phyloP scores from a whole-genome alignment of 768 basidiomycete genomes.

The Leccinum obscurum region DNA sequence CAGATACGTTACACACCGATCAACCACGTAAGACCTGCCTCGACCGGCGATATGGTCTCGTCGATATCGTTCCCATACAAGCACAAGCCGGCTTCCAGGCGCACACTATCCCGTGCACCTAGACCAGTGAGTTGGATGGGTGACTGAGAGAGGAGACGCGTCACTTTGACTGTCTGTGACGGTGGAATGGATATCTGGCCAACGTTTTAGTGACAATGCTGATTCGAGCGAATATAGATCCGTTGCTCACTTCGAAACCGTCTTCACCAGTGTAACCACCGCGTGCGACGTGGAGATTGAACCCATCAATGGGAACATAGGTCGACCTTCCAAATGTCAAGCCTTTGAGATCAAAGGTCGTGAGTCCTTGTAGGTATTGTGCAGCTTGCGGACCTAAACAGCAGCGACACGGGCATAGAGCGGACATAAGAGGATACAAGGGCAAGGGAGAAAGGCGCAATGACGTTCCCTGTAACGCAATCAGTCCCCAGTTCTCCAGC shows the following conservation, averaged over 20 bases:
- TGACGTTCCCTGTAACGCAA: conserved; percentile 84
- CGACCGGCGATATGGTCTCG: conserved; percentile 82
- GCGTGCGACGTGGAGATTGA: conserved; percentile 77
- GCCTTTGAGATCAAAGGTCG: conserved; percentile 67
- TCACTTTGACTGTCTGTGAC: conserved; percentile 67
- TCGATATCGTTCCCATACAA: conserved; percentile 94
- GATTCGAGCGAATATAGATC: not conserved
- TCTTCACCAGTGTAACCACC: conserved; percentile 99
- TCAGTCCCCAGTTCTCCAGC: conserved; percentile 80
- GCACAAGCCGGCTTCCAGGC: conserved; percentile 96
- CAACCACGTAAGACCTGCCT: conserved; percentile 91
- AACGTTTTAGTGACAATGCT: not conserved
- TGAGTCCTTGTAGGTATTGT: conserved; percentile 73
- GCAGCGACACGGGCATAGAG: not conserved
- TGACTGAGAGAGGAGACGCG: conserved; percentile 57
- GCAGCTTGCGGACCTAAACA: conserved; percentile 76
- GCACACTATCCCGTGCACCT: conserved; percentile 90
- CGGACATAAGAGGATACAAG: not conserved
- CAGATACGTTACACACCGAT: conserved; percentile 63
- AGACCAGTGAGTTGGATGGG: conserved; percentile 84
- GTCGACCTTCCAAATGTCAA: conserved; percentile 87
- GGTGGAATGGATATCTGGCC: conserved; percentile 86
- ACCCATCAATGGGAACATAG: conserved; percentile 67
- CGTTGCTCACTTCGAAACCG: conserved; percentile 77
- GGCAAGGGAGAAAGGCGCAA: not conserved